Evolutionary conservation across 108 stramenopile genomes (phyloP).

Genomic region (Fistulifera solaris): DNA sequence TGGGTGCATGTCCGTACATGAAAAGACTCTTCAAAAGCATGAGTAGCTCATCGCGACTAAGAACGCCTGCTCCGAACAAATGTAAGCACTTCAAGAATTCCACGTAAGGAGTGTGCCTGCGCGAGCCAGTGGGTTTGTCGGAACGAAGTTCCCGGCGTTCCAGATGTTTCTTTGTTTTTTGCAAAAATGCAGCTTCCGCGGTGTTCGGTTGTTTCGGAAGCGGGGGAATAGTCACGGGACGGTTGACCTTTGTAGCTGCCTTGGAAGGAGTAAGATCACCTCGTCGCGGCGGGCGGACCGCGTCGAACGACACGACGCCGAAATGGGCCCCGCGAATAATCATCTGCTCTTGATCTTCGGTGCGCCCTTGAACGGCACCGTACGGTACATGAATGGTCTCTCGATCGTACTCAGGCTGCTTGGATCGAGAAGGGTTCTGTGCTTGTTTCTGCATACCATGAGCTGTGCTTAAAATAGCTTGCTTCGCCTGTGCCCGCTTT

Average conservation of each 20-base stretch:
- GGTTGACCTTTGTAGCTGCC: conserved; percentile 49
- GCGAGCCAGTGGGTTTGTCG: conserved; percentile 54
- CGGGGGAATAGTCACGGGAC: conserved; percentile 57
- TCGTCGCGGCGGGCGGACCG: conserved; percentile 66
- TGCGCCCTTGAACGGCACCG: conserved; percentile 70
- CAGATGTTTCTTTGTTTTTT: conserved; percentile 59
- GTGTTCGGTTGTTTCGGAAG: conserved; percentile 50
- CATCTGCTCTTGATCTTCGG: conserved; percentile 56
- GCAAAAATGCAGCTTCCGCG: conserved; percentile 64
- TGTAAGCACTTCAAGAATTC: conserved; percentile 92
- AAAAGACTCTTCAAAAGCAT: conserved; percentile 76
- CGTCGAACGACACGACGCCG: conserved; percentile 67
- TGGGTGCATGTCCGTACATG: conserved; percentile 77
- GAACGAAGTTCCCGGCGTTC: conserved; percentile 61
- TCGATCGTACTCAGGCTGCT: conserved; percentile 6
- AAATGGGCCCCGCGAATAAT: conserved; percentile 53
- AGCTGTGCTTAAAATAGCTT: conserved; percentile 21
- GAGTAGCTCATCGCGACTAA: conserved; percentile 87
- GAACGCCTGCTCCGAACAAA: conserved; percentile 74
- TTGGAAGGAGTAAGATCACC: conserved; percentile 45
- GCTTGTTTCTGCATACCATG: conserved; percentile 20
- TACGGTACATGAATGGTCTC: conserved; percentile 49
- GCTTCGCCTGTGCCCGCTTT: conserved; percentile 41
- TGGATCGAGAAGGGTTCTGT: conserved; percentile 5
- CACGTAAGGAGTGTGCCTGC: conserved; percentile 68